Conservation (phyloP, 768 basidiomycete species). For the Lepiota brunneoincarnata region DNA sequence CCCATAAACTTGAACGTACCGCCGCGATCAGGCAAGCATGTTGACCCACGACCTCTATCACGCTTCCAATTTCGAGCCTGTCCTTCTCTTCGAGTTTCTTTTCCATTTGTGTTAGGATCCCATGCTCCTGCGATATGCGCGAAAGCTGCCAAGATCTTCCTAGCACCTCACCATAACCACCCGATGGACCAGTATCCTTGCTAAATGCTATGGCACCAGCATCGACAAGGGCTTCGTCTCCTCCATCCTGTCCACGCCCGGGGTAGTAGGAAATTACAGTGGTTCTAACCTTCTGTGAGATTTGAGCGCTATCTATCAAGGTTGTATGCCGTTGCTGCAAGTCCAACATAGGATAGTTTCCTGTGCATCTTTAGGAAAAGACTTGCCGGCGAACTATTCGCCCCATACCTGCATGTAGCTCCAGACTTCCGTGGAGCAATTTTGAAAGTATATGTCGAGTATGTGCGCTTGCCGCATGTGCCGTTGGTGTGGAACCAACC, state of each 20-base stretch:
- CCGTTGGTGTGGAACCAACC: slow-evolving; percentile 87
- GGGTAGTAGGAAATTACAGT: slow-evolving; percentile 83
- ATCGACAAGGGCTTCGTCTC: slow-evolving; percentile 77
- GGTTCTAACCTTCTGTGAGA: slow-evolving; percentile 68
- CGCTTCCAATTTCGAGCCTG: slow-evolving; percentile 51
- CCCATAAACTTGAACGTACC: slow-evolving; percentile 20
- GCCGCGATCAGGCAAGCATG: slow-evolving; percentile 85
- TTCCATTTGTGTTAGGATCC: slow-evolving; percentile 49
- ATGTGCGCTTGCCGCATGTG: slow-evolving; percentile 67
- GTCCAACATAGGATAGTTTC: slow-evolving; percentile 83
- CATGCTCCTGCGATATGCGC: slow-evolving; percentile 79
- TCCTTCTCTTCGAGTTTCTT: slow-evolving; percentile 21
- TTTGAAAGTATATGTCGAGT: slow-evolving; percentile 41
- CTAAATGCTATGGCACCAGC: slow-evolving; percentile 85
- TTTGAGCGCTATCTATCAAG: slow-evolving; percentile 50
- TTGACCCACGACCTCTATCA: slow-evolving; percentile 75
- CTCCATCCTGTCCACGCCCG: slow-evolving; percentile 54
- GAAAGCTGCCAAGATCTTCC: slow-evolving; percentile 62
- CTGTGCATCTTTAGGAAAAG: slow-evolving; percentile 26
- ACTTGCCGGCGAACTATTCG: neutral
- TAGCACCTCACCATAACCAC: slow-evolving; percentile 70
- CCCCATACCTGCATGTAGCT: slow-evolving; percentile 68
- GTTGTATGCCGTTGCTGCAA: slow-evolving; percentile 80
- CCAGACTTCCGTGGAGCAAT: slow-evolving; percentile 58
- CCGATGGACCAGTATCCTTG: slow-evolving; percentile 77